Percentiles rank a stretch among this genome's conserved stretches.
phyloP scores from a whole-genome alignment of 257 asterid species.

The Pogostemon cablin region DNA sequence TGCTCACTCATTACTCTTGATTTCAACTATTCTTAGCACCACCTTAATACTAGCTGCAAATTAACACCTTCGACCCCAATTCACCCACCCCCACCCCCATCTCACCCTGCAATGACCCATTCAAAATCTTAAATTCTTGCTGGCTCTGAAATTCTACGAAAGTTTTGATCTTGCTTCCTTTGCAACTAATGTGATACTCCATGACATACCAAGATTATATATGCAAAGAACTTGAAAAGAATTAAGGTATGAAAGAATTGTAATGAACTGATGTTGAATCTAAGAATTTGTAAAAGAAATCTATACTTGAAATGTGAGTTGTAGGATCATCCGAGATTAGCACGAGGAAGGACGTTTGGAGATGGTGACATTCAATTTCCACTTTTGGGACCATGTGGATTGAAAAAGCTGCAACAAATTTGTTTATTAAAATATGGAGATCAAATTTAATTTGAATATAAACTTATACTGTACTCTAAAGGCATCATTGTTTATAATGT shows the following conservation, averaged over 20 bases:
- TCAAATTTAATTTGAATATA: too few relatives aligned
- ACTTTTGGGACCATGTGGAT: conserved; percentile 42
- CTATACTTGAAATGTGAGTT: background rate
- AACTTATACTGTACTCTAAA: too few relatives aligned
- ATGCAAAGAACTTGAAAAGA: background rate
- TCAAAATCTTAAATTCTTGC: conserved; percentile 8
- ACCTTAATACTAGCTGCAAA: background rate
- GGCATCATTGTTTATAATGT: too few relatives aligned
- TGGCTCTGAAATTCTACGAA: background rate
- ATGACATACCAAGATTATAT: conserved; percentile 4
- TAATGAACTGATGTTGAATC: background rate
- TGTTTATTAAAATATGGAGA: too few relatives aligned
- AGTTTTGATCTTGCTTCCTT: conserved; percentile 6
- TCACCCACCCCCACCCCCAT: background rate
- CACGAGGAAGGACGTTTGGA: conserved; percentile 31
- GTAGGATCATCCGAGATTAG: conserved; percentile 29
- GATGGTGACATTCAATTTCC: conserved; percentile 42
- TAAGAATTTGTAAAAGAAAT: background rate
- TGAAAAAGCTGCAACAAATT: background rate
- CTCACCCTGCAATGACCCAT: conserved; percentile 9
- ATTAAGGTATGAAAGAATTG: background rate
- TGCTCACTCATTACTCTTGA: too few relatives aligned
- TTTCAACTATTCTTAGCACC: too few relatives aligned
- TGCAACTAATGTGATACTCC: background rate
- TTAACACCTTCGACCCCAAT: background rate